These are phyloP conservation scores for Aspergillus alliaceus DNA, from an alignment of 2,329 filamentous ascomycete species.

Conservation along the genomic window DNA sequence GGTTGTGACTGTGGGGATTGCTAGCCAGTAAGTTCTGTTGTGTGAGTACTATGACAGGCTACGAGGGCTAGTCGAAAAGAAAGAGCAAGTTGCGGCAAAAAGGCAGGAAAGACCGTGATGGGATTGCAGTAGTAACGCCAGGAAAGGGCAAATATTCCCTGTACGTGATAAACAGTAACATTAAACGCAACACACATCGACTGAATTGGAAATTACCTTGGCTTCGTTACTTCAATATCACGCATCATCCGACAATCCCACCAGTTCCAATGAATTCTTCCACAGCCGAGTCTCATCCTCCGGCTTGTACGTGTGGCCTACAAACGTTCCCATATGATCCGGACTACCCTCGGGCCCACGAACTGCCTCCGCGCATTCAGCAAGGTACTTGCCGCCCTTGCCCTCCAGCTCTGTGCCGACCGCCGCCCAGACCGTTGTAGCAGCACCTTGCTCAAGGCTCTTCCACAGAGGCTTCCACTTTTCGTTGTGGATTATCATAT, in stretches of 20 bases:
- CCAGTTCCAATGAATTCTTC: conserved; percentile 27
- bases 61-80: too few species aligned
- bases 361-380: conserved; percentile 25
- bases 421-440: conserved; percentile 41
- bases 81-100: too few species aligned
- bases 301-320: conserved; percentile 25
- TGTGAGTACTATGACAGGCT: too few species aligned
- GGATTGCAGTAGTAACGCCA: too few species aligned
- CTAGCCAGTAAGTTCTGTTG: too few species aligned
- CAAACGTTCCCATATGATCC: conserved; percentile 11
- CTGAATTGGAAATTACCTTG: too few species aligned
- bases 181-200: too few species aligned
- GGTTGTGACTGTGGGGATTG: too few species aligned
- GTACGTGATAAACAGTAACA: too few species aligned
- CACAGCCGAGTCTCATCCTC: conserved; percentile 32
- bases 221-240: not conserved
- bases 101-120: too few species aligned
- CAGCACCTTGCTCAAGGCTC: conserved; percentile 38
- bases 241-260: conserved; percentile 13
- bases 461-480: conserved; percentile 26
- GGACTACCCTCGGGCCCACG: conserved; percentile 12
- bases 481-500: conserved; percentile 9
- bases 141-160: too few species aligned
- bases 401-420: conserved; percentile 31
- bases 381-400: conserved; percentile 37